Evolutionary conservation across 805 yeast species (phyloP), one percentile per base, ranked within the genome.

Genomic region (Candida morakotiae): DNA sequence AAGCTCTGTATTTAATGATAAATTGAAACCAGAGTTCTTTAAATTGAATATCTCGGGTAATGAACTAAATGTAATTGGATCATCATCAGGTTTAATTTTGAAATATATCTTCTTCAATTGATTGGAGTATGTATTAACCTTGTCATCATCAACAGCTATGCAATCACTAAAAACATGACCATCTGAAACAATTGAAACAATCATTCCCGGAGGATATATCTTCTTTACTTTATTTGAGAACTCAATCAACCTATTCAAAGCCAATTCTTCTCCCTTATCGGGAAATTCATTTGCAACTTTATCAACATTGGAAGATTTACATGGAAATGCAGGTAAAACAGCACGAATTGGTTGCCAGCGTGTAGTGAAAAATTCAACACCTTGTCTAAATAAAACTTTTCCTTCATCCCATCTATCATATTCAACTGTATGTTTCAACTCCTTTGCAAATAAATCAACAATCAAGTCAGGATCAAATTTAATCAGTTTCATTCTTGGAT

Each of bases 81-180:
- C 40, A 26, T 43, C 66, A 9, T 51, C 52, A 19, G 64, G 66
- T 33, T 60, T 56, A 22, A 71, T 43, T 5, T 42, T 47, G n/a
- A 49, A 34, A 45, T 74, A 74, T 9, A 77, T 49, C n/a, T 52
- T 50, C 43, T 67, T 69, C 40, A 78, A 62, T 21, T 64, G 61
- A 4, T 44, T 48, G 1, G 78, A 73, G 45, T 75, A 78, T 9
- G 38, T 46, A 46, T 73, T 73, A 26, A 78, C 82, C 35, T 65
- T 64, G 27, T 62, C 64, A 49, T 77, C 83, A 50, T 75, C 78
- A 23, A 77, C 82, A 24, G 79, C 81, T 51, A 78, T 50, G 45
- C 83, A 77, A 51, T 78, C 83, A 39, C 80, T 73, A 52, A 78
- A 78, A 11, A 78, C 83, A 48, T 78, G 83, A 0, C 83, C 83